phyloP scores from a whole-genome alignment of 2,329 filamentous ascomycete species.

The Penicillium sp. region DNA sequence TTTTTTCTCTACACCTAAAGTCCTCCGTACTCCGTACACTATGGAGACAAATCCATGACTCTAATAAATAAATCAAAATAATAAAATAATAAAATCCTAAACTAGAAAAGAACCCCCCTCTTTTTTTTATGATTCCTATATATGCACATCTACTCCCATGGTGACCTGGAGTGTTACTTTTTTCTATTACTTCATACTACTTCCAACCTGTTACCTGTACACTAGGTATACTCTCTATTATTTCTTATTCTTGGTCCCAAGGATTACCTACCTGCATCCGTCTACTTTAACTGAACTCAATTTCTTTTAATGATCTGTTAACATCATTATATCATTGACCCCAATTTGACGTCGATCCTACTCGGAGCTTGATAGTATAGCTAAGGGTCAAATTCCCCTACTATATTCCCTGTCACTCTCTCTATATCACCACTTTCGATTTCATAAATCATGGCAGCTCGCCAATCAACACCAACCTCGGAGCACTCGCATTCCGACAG shows the following conservation, averaged over 20 bases:
- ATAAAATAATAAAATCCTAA: slow-evolving; percentile 8
- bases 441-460: slow-evolving; percentile 37
- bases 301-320: not conserved
- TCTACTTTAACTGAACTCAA: slow-evolving; percentile 14
- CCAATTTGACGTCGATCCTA: slow-evolving; percentile 29
- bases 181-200: not conserved
- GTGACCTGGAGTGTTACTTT: not conserved
- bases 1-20: not conserved
- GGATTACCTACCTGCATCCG: not conserved
- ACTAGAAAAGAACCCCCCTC: not conserved
- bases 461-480: slow-evolving; percentile 42
- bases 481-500: slow-evolving; percentile 46
- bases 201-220: not conserved
- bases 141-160: slow-evolving; percentile 3
- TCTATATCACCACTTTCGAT: not conserved
- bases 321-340: slow-evolving; percentile 31
- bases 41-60: not conserved
- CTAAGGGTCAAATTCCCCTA: slow-evolving; percentile 12
- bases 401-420: slow-evolving; percentile 5
- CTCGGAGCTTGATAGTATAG: slow-evolving; percentile 25
- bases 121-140: not conserved
- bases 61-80: not conserved
- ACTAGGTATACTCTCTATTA: not conserved
- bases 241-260: not conserved
- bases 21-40: not conserved